phyloP scores from a whole-genome alignment of 768 basidiomycete genomes.

The Tephrocybe sp. region DNA sequence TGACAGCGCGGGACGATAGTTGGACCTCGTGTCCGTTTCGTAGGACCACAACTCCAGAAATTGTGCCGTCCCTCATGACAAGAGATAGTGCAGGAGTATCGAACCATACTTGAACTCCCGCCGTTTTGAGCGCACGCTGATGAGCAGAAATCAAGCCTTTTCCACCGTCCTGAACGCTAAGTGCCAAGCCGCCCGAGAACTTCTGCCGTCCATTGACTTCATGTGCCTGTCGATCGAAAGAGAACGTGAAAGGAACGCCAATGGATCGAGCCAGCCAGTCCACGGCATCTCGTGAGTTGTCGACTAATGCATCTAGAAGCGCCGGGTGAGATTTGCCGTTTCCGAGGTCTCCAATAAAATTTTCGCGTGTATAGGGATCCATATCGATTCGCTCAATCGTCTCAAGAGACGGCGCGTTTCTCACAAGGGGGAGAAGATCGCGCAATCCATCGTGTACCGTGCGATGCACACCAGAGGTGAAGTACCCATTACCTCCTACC shows the following conservation, averaged over 20 bases:
- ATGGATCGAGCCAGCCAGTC: slow-evolving; percentile 56
- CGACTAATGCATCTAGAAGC: slow-evolving; percentile 54
- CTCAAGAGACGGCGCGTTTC: slow-evolving; percentile 43
- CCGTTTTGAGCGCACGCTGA: slow-evolving; percentile 44
- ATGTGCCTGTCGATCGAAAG: slow-evolving; percentile 70
- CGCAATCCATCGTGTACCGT: slow-evolving; percentile 61
- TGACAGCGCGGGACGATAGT: slow-evolving; percentile 44
- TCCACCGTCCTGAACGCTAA: slow-evolving; percentile 63
- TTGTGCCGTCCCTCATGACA: slow-evolving; percentile 33
- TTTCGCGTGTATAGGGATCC: slow-evolving; percentile 53
- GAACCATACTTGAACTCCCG: slow-evolving; percentile 59
- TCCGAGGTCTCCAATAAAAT: slow-evolving; percentile 57
- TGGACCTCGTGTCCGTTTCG: slow-evolving; percentile 33
- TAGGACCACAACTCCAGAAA: slow-evolving; percentile 48
- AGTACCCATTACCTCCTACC: slow-evolving; percentile 73
- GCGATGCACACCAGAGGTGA: slow-evolving; percentile 69
- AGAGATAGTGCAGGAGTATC: slow-evolving; percentile 46
- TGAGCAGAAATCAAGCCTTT: slow-evolving; percentile 67
- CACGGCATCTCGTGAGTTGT: slow-evolving; percentile 53
- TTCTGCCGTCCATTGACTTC: slow-evolving; percentile 59
- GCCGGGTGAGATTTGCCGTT: slow-evolving; percentile 46
- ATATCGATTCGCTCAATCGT: slow-evolving; percentile 49
- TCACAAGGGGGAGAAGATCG: slow-evolving; percentile 58
- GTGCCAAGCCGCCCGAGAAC: slow-evolving; percentile 72
- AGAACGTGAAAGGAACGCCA: slow-evolving; percentile 53